These are phyloP conservation scores for Blastocystis sp. DNA, from an alignment of 352 stramenopile genomes.

Conservation along the genomic window DNA sequence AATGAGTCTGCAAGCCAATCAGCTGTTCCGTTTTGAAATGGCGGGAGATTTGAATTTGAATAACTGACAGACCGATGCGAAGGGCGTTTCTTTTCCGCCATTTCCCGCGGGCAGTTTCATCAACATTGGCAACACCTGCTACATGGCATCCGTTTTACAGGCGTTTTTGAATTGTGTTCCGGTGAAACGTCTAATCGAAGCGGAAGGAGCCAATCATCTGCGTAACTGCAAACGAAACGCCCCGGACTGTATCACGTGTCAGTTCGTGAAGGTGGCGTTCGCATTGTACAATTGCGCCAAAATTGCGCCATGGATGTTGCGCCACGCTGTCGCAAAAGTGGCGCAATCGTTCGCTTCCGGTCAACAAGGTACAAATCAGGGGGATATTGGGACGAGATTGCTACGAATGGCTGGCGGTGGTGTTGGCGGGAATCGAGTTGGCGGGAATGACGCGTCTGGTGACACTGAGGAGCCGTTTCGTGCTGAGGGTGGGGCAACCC, in stretches of 20 bases:
- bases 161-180: conserved; percentile 66
- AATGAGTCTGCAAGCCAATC: conserved; percentile 89
- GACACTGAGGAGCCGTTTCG: no score
- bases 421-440: neutral
- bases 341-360: conserved; percentile 57
- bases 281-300: no score
- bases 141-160: conserved; percentile 94
- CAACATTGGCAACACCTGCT: conserved; percentile 99
- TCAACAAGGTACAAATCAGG: conserved; percentile 57
- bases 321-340: conserved; percentile 50
- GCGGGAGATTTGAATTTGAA: neutral
- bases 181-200: neutral
- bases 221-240: conserved; percentile 9
- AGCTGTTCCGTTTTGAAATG: conserved; percentile 89
- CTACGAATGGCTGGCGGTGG: conserved; percentile 18
- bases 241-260: conserved; percentile 52
- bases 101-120: conserved; percentile 85
- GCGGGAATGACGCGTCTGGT: no score
- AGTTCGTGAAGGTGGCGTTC: conserved; percentile 58
- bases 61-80: conserved; percentile 77
- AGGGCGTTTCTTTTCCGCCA: conserved; percentile 78
- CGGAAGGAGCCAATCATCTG: neutral
- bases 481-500: no score
- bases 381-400: neutral
- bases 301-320: no score